Conservation (phyloP, 768 basidiomycete genomes). For the Hygrophorus pudorinus region DNA sequence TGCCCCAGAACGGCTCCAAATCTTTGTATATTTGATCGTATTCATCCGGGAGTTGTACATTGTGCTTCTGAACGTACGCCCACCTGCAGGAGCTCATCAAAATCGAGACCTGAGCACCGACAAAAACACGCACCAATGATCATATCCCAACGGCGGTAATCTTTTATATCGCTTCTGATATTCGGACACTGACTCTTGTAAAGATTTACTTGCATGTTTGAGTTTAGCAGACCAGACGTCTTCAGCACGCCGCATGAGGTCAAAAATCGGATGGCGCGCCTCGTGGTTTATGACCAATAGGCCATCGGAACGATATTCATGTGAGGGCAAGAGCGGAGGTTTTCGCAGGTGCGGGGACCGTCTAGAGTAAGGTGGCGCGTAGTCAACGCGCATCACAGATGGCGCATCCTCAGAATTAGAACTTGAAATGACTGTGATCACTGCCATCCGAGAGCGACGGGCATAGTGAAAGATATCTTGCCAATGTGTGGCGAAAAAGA, state of each 20-base stretch:
- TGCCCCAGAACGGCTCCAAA: slow-evolving; percentile 12
- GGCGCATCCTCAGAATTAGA: too few species aligned
- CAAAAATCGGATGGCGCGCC: slow-evolving; percentile 34
- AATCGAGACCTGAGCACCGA: neutral
- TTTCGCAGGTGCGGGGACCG: too few species aligned
- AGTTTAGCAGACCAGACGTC: slow-evolving; percentile 28
- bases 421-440: too few species aligned
- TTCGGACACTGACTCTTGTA: slow-evolving; percentile 28
- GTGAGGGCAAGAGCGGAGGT: neutral
- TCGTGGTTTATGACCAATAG: slow-evolving; percentile 26
- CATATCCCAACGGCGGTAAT: slow-evolving; percentile 33
- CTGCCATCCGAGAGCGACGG: too few species aligned
- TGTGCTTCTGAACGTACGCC: slow-evolving; percentile 32
- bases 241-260: slow-evolving; percentile 29
- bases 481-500: too few species aligned
- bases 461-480: too few species aligned
- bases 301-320: slow-evolving; percentile 17
- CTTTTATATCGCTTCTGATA: slow-evolving; percentile 27
- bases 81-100: slow-evolving; percentile 25
- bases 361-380: too few species aligned
- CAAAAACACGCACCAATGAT: slow-evolving; percentile 28
- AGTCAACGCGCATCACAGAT: too few species aligned
- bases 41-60: slow-evolving; percentile 42
- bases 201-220: slow-evolving; percentile 23
- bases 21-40: slow-evolving; percentile 36